Evolutionary conservation across 495 filamentous ascomycete genomes (phyloP).

Genomic region (Elaphomyces granulatus): DNA sequence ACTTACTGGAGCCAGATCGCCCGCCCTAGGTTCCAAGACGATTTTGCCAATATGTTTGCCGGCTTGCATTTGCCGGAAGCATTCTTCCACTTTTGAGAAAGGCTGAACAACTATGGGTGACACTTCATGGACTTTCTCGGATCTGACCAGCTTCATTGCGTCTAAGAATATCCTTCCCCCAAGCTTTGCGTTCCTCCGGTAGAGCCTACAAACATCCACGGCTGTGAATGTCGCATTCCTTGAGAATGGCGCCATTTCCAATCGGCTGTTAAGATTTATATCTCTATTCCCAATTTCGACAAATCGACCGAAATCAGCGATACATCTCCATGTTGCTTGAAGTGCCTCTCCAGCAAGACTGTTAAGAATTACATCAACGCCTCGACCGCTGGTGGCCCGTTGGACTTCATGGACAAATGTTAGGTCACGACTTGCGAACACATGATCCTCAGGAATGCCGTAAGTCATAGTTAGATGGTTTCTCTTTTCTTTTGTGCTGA

Average conservation of each 20-base stretch:
- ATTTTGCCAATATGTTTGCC: slow-evolving; percentile 25
- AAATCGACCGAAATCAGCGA: slow-evolving; percentile 36
- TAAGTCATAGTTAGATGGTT: slow-evolving; percentile 21
- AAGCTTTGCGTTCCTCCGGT: neutral
- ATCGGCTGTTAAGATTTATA: slow-evolving; percentile 8
- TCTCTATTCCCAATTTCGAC: slow-evolving; percentile 31
- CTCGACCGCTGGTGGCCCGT: slow-evolving; percentile 31
- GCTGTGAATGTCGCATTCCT: neutral
- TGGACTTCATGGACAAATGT: slow-evolving; percentile 33
- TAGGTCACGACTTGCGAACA: slow-evolving; percentile 36
- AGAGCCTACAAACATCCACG: neutral
- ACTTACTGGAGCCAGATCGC: too few relatives aligned
- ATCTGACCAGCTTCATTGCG: slow-evolving; percentile 15
- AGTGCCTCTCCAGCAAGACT: slow-evolving; percentile 29
- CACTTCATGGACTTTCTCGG: slow-evolving; percentile 13
- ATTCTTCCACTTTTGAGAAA: slow-evolving; percentile 33
- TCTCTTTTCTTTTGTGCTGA: slow-evolving; percentile 26
- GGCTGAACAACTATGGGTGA: slow-evolving; percentile 23
- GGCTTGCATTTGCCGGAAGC: slow-evolving; percentile 34
- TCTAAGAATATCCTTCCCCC: slow-evolving; percentile 15
- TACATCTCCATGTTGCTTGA: slow-evolving; percentile 28
- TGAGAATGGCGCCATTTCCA: neutral
- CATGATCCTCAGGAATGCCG: slow-evolving; percentile 24
- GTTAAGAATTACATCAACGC: slow-evolving; percentile 45
- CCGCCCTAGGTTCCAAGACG: too few relatives aligned